phyloP scores from a whole-genome alignment of 2,329 filamentous ascomycete species.

The Hypoxylon sp. region DNA sequence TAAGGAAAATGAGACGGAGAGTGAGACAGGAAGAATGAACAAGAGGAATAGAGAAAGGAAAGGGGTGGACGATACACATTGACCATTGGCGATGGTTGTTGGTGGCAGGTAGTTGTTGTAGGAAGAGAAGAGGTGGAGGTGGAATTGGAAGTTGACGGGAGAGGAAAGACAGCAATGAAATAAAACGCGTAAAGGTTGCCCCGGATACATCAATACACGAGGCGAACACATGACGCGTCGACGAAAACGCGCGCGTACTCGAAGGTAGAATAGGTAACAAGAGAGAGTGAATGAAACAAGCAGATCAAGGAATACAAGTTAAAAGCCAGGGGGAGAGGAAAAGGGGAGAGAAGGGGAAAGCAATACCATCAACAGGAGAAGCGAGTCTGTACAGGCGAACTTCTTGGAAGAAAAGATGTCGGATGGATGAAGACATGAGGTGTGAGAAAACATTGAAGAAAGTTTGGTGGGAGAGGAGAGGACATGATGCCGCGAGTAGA shows the following conservation, averaged over 20 bases:
- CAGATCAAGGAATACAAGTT: not conserved
- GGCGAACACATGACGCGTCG: not conserved
- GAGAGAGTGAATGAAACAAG: not conserved
- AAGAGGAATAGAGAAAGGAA: not conserved
- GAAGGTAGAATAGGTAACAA: not conserved
- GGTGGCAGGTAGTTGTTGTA: constrained; percentile 1
- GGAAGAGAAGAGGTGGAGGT: not conserved
- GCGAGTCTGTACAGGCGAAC: not conserved
- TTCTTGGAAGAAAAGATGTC: not conserved
- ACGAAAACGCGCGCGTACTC: not conserved
- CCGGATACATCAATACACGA: not conserved
- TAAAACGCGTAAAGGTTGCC: not conserved
- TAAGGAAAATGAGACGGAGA: not conserved
- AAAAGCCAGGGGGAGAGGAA: not conserved
- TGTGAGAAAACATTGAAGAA: not conserved
- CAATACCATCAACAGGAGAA: not conserved
- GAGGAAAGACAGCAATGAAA: not conserved
- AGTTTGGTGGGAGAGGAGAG: not conserved
- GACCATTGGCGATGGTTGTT: not conserved
- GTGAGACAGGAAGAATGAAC: not conserved
- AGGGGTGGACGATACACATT: not conserved
- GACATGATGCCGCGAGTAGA: not conserved
- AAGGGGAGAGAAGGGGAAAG: not conserved
- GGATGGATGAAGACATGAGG: not conserved
- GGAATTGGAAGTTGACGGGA: not conserved